phyloP scores from a whole-genome alignment of 2,329 filamentous ascomycete species.

The Aschersonia sp. region DNA sequence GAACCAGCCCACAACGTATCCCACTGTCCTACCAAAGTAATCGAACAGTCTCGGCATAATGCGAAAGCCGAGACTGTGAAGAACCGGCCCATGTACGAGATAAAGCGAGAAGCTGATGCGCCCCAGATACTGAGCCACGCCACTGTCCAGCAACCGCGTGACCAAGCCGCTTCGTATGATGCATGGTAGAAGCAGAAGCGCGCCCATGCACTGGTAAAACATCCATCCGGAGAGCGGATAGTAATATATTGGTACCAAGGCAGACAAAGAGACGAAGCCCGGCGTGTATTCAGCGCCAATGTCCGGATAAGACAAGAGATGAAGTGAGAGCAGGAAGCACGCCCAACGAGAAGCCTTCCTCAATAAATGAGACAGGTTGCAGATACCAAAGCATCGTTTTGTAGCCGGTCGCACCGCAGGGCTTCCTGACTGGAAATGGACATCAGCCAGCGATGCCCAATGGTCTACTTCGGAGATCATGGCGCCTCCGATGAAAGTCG shows the following conservation, averaged over 20 bases:
- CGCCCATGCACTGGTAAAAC: constrained; percentile 23
- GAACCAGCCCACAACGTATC: constrained; percentile 17
- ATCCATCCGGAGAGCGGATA: constrained; percentile 21
- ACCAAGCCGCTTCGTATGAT: constrained; percentile 18
- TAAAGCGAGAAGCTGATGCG: constrained; percentile 26
- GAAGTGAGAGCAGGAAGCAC: constrained; percentile 17
- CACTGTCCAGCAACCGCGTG: constrained; percentile 14
- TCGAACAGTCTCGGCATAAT: constrained; percentile 30
- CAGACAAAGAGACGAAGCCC: constrained; percentile 18
- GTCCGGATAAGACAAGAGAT: constrained; percentile 24
- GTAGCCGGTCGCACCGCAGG: neutral
- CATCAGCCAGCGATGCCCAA: constrained; percentile 2
- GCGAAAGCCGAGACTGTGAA: constrained; percentile 46
- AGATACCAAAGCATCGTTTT: neutral
- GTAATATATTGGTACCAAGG: constrained; percentile 21
- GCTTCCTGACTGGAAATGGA: neutral
- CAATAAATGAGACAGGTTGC: neutral
- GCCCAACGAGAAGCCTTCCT: constrained; percentile 11
- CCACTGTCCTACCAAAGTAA: constrained; percentile 14
- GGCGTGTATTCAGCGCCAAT: constrained; percentile 22
- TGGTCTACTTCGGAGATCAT: constrained; percentile 22
- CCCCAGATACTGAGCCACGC: constrained; percentile 21
- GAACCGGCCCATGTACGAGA: constrained; percentile 36
- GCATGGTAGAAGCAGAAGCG: constrained; percentile 19
- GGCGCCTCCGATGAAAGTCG: constrained; percentile 21